Conservation (phyloP, 2,329 filamentous ascomycete genomes). For the Coniella vitis region DNA sequence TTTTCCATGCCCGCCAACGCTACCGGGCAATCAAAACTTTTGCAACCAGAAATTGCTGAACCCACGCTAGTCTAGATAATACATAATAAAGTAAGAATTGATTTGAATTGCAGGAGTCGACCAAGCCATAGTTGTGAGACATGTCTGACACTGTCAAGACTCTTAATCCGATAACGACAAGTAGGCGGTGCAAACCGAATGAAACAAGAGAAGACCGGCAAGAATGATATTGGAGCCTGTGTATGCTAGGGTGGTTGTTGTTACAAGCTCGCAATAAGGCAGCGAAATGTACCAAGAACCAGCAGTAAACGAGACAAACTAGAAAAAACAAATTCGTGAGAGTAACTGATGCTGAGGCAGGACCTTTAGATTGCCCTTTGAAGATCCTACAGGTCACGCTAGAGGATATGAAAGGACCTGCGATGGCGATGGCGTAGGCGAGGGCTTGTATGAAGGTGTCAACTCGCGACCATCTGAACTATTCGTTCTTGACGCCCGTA, state of each 20-base stretch:
- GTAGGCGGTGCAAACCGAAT: no score
- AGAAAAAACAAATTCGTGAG: neutral
- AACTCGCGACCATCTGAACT: neutral
- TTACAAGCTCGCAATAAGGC: no score
- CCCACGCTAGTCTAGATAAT: neutral
- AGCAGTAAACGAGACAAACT: neutral
- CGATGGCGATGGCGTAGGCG: no score
- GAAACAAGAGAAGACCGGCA: neutral
- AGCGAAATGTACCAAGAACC: no score
- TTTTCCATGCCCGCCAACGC: neutral
- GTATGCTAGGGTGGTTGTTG: no score
- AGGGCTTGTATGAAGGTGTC: no score
- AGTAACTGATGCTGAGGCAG: no score
- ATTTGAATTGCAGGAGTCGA: neutral
- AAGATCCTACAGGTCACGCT: neutral
- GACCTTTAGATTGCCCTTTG: neutral
- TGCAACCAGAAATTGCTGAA: no score
- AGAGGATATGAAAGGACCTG: no score
- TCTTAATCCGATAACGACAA: neutral
- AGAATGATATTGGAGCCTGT: neutral
- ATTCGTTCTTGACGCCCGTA: conserved; percentile 27
- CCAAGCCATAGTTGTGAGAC: neutral
- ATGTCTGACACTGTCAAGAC: conserved; percentile 13
- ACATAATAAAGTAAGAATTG: neutral
- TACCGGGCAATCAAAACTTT: neutral